phyloP scores from a whole-genome alignment of 805 yeast genomes.

The Sugiyamaella lignohabitans region DNA sequence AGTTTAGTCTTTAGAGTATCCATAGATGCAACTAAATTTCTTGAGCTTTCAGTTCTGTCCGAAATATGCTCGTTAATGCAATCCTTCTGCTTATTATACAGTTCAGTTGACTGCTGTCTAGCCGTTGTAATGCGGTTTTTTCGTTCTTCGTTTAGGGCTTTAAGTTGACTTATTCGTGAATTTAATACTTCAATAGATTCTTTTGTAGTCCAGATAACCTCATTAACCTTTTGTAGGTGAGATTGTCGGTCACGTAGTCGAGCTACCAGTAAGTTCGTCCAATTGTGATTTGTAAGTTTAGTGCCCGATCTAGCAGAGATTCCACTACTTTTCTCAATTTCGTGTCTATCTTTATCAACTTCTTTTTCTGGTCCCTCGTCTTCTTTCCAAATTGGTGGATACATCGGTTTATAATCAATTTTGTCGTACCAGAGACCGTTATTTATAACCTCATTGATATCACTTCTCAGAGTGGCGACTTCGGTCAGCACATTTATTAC shows the following conservation, averaged over 20 bases:
- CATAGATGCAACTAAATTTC: not conserved
- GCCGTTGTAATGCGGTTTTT: no score
- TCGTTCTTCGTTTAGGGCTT: conserved; percentile 1
- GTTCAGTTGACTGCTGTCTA: no score
- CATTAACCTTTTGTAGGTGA: not conserved
- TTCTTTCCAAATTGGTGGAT: no score
- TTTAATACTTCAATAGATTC: not conserved
- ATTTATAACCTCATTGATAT: conserved; percentile 9
- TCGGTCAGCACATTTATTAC: conserved; percentile 16
- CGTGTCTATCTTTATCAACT: not conserved
- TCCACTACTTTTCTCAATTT: not conserved
- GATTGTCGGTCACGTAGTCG: not conserved
- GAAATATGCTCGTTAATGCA: conserved; percentile 1
- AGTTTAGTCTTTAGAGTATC: conserved; percentile 2
- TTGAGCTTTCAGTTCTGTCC: not conserved
- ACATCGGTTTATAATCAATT: not conserved
- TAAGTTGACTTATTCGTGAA: not conserved
- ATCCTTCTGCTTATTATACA: not conserved
- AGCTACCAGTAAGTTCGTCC: not conserved
- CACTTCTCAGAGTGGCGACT: conserved; percentile 11
- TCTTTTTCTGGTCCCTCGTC: no score
- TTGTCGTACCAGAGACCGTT: conserved; percentile 1
- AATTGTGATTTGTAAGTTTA: no score
- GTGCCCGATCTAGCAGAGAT: not conserved
- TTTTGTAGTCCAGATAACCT: not conserved